Percentiles rank a stretch among this genome's conserved stretches.
These are phyloP conservation scores for Trametes coccinea DNA, from an alignment of 768 basidiomycete species.

Conservation along the genomic window DNA sequence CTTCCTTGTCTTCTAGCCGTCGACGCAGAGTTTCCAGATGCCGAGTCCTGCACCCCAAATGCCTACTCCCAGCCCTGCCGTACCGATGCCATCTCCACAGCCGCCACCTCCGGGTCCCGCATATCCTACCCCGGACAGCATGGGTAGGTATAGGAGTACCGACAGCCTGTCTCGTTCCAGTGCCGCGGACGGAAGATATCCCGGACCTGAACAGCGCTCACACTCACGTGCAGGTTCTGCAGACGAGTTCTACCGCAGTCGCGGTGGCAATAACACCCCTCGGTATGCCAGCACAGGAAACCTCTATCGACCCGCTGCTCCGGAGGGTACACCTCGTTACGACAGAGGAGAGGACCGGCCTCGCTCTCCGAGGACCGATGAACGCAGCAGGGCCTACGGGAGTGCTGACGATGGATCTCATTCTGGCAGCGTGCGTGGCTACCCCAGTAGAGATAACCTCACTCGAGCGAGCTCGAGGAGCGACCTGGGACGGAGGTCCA, in stretches of 20 bases:
- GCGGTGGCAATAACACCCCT: not conserved
- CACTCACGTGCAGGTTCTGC: not conserved
- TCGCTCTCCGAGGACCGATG: conserved; percentile 9
- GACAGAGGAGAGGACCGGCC: conserved; percentile 1
- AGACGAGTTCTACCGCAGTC: conserved; percentile 5
- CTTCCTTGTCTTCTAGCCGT: not conserved
- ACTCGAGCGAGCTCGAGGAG: conserved; percentile 2
- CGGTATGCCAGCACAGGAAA: not conserved
- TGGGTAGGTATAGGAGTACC: conserved; percentile 7
- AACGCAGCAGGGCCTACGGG: not conserved
- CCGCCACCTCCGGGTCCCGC: conserved; percentile 12
- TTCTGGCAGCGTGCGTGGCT: conserved; percentile 6
- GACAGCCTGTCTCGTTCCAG: conserved; percentile 2
- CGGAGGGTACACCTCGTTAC: conserved; percentile 7
- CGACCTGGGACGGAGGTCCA: conserved; percentile 1
- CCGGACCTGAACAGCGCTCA: not conserved
- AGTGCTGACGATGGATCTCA: not conserved
- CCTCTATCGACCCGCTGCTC: not conserved
- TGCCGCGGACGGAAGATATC: not conserved
- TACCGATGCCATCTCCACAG: conserved; percentile 15
- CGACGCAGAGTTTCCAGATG: conserved; percentile 18
- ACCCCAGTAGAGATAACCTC: conserved; percentile 8
- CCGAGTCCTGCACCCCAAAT: conserved; percentile 17
- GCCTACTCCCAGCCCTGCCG: conserved; percentile 2
- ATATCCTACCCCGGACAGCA: conserved; percentile 8